Evolutionary conservation across 768 basidiomycete species (phyloP), one percentile per base, ranked within the genome.

Genomic region (Xerocomellus intermedius): DNA sequence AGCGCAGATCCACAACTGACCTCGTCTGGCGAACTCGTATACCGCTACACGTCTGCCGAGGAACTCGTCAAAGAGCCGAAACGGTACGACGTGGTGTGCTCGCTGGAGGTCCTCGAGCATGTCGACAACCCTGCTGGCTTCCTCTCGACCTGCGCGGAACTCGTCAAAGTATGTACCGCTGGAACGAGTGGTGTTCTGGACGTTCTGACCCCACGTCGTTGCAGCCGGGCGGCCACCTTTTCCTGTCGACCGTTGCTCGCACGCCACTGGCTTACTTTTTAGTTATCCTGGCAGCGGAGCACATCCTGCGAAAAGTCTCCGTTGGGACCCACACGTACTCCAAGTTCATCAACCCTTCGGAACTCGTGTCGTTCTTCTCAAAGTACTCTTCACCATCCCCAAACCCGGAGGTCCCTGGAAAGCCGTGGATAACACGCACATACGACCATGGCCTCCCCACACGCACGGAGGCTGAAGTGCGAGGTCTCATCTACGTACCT

Each of bases 71-170:
- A 78, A 12, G 83, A 85, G 5, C 69, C 80, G 14, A 79, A 78
- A 61, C 82, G 82, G 48, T 98, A 87, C 67, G 96, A 98, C 68
- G 82, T 94, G 19, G 94, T 99, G 14, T 97, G 94, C 68, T 90
- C 94, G 10, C 92, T 98, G 92, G 97, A 99, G 71, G 96, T 99
- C 8, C 68, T 99, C 30, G 97, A 99, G 74, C 97, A 99, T 66
- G 97, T 99, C 48, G 91, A 97, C 67, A 87, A 96, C 64, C 95
- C 97, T 1, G 77, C 83, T 7, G 78, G 80, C 8, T 99, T 99
- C 70, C 79, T 99, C 46, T 76, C 82, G 28, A 84, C 87, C 37
- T 89, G 94, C 60, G 89, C 89, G 0, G 79, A 87, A 54, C 80
- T 98, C 30, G 83, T 96, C 61, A 98, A 97, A 76, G 95, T 94